Base-by-base conservation (phyloP, 805 yeast species). In the Teunomyces cretensis region DNA sequence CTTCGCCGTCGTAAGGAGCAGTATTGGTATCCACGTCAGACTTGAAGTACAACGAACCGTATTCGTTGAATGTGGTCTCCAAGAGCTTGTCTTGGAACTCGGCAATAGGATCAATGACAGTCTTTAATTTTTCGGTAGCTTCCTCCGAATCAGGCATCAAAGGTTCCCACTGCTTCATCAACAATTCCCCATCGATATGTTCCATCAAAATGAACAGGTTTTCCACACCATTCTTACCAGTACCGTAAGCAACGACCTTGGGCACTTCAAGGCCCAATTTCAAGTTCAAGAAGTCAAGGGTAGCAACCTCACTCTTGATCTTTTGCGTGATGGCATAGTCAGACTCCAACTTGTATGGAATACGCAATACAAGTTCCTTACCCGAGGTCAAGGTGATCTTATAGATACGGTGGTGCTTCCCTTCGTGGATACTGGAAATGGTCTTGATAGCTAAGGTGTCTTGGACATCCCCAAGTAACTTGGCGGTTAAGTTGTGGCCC, bases 161-260 rank as follows among this genome's bases (percentile, higher is more conserved):
- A 13, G 99, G 98, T 52, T 87, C 81, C 99, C 99, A 92, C 50
- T 81, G 71, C 55, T 80, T 86, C 96, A 94, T 92, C 53, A 92
- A 71, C 48, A 87, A 76, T 22, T 83, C 85, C 41, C 97, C 97
- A 41, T 80, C 84, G 47, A 87, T 74, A 58, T 68, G 80, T 62
- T 92, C 97, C 83, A 86, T 79, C 52, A 92, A 71, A 45, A 88
- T 83, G 61, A 83, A 92, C 32, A 96, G 96, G 27, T 82, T 65
- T 42, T 81, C 79, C 28, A 91, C 58, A 11, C 81, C 75, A 61
- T 91, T 92, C 16, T 72, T 65, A 37, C 79, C 76, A 24, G 79
- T 72, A 47, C 89, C 88, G 58, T 81, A 86, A 2, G 85, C 78
- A 44, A 81, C 68, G 9, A 88, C 86, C 55, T 79, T 81, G 33